Evolutionary conservation across 1,284 basidiomycete genomes (phyloP).

Genomic region (Leccinum solheimii): DNA sequence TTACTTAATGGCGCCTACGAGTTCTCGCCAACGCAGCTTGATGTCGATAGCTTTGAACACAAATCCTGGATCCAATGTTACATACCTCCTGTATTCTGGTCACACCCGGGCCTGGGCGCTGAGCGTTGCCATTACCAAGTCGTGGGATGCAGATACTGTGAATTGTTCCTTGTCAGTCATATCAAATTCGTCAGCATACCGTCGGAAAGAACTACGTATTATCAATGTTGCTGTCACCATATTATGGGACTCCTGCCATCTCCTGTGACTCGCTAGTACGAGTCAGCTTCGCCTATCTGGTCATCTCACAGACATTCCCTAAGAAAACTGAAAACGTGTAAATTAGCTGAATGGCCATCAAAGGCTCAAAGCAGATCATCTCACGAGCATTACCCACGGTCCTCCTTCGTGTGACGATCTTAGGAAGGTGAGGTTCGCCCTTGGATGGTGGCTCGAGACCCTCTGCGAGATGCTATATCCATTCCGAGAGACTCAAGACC

Average conservation of each 20-base stretch:
- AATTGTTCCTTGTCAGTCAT: background rate
- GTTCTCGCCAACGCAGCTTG: background rate
- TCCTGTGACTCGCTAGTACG: background rate
- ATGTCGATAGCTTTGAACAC: background rate
- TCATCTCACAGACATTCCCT: background rate
- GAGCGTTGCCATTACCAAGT: background rate
- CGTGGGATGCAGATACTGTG: background rate
- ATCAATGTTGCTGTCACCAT: background rate
- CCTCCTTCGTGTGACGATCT: background rate
- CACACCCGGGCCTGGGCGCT: background rate
- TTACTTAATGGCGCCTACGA: background rate
- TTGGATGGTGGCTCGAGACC: background rate
- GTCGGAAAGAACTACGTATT: background rate
- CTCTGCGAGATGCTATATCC: background rate
- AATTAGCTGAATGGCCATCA: background rate
- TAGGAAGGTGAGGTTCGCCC: background rate
- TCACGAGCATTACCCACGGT: slow-evolving; percentile 1
- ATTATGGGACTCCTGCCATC: background rate
- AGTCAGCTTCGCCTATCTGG: background rate
- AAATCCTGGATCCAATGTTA: background rate
- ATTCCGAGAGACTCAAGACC: background rate
- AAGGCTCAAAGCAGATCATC: background rate
- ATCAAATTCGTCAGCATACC: too few relatives aligned
- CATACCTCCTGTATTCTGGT: background rate
- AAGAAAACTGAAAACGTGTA: background rate